Base-by-base conservation (phyloP, 768 basidiomycete genomes). In the Mycena floridula region DNA sequence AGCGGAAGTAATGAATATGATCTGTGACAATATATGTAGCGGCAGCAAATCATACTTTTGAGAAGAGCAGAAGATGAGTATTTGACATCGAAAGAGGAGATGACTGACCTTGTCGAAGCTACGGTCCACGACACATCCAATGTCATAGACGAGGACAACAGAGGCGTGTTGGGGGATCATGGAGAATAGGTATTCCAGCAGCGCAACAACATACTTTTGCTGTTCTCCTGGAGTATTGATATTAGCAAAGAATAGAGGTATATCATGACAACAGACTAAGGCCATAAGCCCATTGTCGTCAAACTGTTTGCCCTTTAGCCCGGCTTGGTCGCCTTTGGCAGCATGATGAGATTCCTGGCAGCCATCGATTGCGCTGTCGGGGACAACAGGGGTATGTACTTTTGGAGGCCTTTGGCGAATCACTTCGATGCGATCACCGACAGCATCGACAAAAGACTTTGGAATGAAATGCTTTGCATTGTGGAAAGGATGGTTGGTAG, bases 241-340 rank as follows among this genome's bases (percentile, higher is more conserved):
- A 27, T 64, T 61, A 26, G 47, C 55, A 18, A 61, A 36, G n/a
- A 50, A 57, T 0, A 61, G 20, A 57, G 32, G 32, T 15, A 35
- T 18, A 35, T 35, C 32, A 7, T 35, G 32, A 18, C 32, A 18
- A 18, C 32, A 63, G 1, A 60, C 51, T 1, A 62, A 42, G 0
- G 51, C 53, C 56, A 62, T 57, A n/a, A 60, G 36, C 0, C 59
- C 55, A 0, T 45, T 57, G 25, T 62, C 57, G 15, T 60, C 50
- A 25, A 57, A 60, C n/a, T 44, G 39, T 7, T 52, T 46, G 2
- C 24, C 35, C 0, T 56, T 45, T 42, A 59, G 59, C 30, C 51
- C 45, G 27, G 53, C 49, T 18, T 54, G 50, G 35, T 50, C 49
- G 15, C 56, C 55, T 41, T 61, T 39, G 0, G 55, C 59, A 12